Evolutionary conservation across 108 stramenopile species (phyloP).

Genomic region (Nitzschia sp.): DNA sequence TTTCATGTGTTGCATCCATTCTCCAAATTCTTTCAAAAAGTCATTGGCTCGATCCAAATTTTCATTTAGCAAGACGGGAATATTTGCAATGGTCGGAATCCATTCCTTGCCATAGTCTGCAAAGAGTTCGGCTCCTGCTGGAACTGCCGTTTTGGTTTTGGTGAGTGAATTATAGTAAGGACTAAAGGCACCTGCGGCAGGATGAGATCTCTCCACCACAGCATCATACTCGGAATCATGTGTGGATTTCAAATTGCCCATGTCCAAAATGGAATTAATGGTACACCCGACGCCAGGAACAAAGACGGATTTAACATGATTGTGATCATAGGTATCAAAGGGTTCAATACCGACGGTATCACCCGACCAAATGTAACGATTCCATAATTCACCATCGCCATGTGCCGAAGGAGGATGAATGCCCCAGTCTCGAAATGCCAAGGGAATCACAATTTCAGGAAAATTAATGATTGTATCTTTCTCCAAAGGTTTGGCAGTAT

Average conservation of each 20-base stretch:
- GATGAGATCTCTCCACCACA: slow-evolving; percentile 48
- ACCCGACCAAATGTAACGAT: slow-evolving; percentile 62
- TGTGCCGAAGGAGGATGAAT: slow-evolving; percentile 23
- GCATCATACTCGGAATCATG: slow-evolving; percentile 51
- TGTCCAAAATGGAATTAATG: slow-evolving; percentile 50
- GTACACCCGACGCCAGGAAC: slow-evolving; percentile 64
- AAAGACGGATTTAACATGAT: slow-evolving; percentile 31
- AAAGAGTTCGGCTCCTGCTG: slow-evolving; percentile 67
- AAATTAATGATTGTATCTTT: slow-evolving; percentile 26
- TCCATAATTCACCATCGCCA: slow-evolving; percentile 52
- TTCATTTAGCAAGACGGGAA: slow-evolving; percentile 39
- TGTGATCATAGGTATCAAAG: slow-evolving; percentile 29
- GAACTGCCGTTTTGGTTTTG: slow-evolving; percentile 24
- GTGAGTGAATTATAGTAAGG: slow-evolving; percentile 56
- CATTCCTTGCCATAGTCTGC: slow-evolving; percentile 68
- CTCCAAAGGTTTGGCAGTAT: slow-evolving; percentile 37
- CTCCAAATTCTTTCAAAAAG: slow-evolving; percentile 28
- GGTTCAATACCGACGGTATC: slow-evolving; percentile 39
- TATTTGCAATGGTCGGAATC: slow-evolving; percentile 55
- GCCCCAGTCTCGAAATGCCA: slow-evolving; percentile 44
- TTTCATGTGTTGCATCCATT: slow-evolving; percentile 33
- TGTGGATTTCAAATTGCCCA: slow-evolving; percentile 45
- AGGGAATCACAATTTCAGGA: slow-evolving; percentile 58
- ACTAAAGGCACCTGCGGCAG: slow-evolving; percentile 70
- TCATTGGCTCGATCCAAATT: slow-evolving; percentile 46